Percentiles rank a stretch among this genome's conserved stretches.
phyloP scores from a whole-genome alignment of 202 grass and related monocot species.

The Panicum virgatum region DNA sequence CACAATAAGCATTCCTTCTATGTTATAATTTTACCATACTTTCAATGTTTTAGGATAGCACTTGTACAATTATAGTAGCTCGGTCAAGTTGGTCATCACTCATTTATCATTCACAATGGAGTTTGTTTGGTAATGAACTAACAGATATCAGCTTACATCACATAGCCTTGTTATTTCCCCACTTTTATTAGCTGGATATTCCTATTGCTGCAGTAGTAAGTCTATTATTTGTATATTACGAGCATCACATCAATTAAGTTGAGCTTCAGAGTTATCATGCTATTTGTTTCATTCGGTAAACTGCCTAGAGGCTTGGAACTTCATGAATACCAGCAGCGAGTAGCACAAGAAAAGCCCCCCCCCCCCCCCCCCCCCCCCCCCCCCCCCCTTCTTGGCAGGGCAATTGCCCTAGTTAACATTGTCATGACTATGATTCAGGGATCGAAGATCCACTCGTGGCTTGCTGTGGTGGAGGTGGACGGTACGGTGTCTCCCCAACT shows the following conservation, averaged over 20 bases:
- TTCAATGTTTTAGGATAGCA: not conserved
- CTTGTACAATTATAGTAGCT: not conserved
- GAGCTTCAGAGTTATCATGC: not conserved
- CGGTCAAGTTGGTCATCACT: not conserved
- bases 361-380: no score
- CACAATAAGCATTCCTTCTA: not conserved
- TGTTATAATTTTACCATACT: not conserved
- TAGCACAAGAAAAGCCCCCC: not conserved
- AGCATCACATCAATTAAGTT: no score
- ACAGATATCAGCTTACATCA: not conserved
- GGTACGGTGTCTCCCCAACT: constrained; percentile 22
- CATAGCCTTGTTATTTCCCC: not conserved
- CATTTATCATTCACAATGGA: not conserved
- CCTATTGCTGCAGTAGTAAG: not conserved
- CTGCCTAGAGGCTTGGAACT: not conserved
- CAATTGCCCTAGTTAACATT: not conserved
- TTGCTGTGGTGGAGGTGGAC: constrained; percentile 53
- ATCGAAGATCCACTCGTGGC: constrained; percentile 42
- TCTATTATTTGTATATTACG: no score
- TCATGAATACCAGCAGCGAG: not conserved
- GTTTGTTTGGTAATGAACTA: not conserved
- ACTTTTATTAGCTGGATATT: not conserved
- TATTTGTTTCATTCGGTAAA: not conserved
- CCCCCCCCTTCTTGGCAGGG: not conserved
- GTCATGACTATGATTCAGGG: constrained; percentile 19